Evolutionary conservation across 805 yeast genomes (phyloP).

Genomic region (Candida michaelii): DNA sequence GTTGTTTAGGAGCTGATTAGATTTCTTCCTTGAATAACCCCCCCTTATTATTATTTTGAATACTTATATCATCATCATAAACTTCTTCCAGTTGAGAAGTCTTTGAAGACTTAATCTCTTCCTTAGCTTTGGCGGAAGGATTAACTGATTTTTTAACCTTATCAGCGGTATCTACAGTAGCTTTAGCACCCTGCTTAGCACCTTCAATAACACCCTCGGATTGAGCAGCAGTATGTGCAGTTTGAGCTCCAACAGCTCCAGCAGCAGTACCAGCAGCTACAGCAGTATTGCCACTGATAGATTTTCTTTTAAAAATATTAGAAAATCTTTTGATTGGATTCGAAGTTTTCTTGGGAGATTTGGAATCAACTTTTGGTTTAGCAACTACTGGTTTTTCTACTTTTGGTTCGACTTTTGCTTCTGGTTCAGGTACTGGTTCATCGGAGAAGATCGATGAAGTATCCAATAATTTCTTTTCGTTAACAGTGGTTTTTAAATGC

Average conservation of each 20-base stretch:
- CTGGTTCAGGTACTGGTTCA: constrained; percentile 13
- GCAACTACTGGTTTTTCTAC: constrained; percentile 7
- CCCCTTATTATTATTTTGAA: constrained; percentile 29
- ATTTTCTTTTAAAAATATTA: constrained; percentile 14
- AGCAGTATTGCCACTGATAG: constrained; percentile 6
- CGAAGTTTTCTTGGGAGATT: constrained; percentile 8
- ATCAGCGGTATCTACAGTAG: constrained; percentile 1
- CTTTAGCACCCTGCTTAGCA: constrained; percentile 5
- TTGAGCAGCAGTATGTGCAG: constrained; percentile 5
- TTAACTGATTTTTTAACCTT: not conserved
- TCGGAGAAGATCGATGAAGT: constrained; percentile 39
- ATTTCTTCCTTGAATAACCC: constrained; percentile 45
- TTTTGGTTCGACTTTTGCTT: constrained; percentile 11
- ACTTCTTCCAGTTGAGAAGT: constrained; percentile 15
- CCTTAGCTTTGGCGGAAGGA: constrained; percentile 3
- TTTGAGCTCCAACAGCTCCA: constrained; percentile 7
- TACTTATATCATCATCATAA: constrained; percentile 29
- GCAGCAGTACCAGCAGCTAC: constrained; percentile 11
- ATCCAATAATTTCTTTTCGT: constrained; percentile 37
- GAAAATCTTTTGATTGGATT: constrained; percentile 15
- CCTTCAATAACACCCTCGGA: constrained; percentile 2
- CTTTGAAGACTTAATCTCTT: constrained; percentile 12
- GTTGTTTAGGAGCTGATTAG: no score
- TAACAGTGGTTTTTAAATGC: constrained; percentile 42
- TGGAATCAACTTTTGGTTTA: not conserved